Conservation (phyloP, 306 rosid genomes). For the Prunus fruticosa region DNA sequence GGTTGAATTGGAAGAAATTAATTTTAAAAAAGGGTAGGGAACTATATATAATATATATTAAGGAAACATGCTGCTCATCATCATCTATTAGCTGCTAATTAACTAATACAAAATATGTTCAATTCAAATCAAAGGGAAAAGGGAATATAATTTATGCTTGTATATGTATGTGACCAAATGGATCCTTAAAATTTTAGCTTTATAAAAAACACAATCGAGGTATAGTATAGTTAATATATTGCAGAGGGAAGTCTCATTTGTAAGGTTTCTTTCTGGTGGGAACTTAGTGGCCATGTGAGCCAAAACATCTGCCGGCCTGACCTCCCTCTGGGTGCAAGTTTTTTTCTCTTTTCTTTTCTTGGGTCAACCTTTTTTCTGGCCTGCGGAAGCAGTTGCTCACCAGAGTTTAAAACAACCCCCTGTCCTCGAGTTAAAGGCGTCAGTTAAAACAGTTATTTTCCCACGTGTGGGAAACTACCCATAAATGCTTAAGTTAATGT, state of each 20-base stretch:
- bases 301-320: neutral
- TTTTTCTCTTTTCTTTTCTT: neutral
- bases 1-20: too few relatives aligned
- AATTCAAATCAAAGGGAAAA: neutral
- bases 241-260: neutral
- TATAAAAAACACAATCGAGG: neutral
- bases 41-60: too few relatives aligned
- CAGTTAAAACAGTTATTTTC: slow-evolving; percentile 17
- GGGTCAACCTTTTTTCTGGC: neutral
- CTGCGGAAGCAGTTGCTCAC: neutral
- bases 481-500: neutral
- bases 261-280: neutral
- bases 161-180: neutral
- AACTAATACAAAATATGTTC: neutral
- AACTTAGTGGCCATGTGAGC: neutral
- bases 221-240: neutral
- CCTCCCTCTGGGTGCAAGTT: too few relatives aligned
- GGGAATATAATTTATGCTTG: neutral
- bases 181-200: neutral
- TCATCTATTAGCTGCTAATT: neutral
- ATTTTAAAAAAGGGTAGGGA: too few relatives aligned
- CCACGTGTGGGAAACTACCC: neutral
- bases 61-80: too few relatives aligned
- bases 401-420: neutral
- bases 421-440: neutral